phyloP scores from a whole-genome alignment of 805 yeast species.

The Helenozyma baotianmanensis region DNA sequence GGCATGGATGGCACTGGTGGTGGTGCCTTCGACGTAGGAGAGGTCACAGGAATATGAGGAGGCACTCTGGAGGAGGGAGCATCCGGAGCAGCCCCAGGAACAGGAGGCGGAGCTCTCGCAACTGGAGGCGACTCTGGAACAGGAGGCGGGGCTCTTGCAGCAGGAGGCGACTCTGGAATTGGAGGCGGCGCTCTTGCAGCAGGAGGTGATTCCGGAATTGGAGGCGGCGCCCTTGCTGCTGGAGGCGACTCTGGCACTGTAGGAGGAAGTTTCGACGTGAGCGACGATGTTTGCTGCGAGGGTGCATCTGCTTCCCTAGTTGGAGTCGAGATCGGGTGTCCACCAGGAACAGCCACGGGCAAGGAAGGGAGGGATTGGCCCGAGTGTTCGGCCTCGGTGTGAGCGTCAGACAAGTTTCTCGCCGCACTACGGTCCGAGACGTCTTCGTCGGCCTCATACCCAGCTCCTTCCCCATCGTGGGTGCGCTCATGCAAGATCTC shows the following conservation, averaged over 20 bases:
- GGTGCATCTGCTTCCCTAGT: too few species aligned
- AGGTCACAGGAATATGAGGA: background rate
- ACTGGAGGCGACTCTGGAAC: background rate
- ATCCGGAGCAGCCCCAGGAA: too few species aligned
- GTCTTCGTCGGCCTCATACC: conserved; percentile 69
- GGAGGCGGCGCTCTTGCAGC: conserved; percentile 1
- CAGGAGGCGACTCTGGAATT: background rate
- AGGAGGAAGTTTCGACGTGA: too few species aligned
- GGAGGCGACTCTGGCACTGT: too few species aligned
- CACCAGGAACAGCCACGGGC: too few species aligned
- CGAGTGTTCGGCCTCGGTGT: too few species aligned
- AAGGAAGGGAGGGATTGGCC: too few species aligned
- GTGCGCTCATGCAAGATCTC: background rate
- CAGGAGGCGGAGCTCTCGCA: conserved; percentile 1
- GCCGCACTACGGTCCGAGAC: conserved; percentile 26
- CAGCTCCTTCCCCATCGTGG: conserved; percentile 39
- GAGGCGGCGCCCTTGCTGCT: background rate
- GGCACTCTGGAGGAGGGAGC: too few species aligned
- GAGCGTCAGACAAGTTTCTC: too few species aligned
- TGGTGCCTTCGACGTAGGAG: conserved; percentile 2
- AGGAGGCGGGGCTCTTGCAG: background rate
- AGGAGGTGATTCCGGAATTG: conserved; percentile 1
- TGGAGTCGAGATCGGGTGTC: too few species aligned
- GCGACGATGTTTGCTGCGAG: too few species aligned
- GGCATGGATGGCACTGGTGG: conserved; percentile 9